These are phyloP conservation scores for Oidiodendron maius DNA, from an alignment of 495 filamentous ascomycete species.

Conservation along the genomic window DNA sequence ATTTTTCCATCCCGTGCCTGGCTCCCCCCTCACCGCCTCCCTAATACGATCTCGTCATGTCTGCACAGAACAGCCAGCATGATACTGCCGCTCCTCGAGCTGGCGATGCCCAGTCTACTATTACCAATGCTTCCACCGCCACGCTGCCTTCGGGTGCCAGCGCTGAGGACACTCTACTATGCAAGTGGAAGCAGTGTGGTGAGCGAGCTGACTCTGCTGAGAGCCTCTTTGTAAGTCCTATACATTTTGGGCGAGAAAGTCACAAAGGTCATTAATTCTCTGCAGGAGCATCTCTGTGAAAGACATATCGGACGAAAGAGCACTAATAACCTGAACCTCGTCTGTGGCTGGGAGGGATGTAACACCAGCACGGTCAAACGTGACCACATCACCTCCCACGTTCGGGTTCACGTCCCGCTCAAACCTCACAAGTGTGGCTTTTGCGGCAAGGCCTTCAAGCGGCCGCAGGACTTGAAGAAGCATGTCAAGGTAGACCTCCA, in stretches of 20 bases:
- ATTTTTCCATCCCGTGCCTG: too few relatives aligned
- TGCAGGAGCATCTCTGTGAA: constrained; percentile 95
- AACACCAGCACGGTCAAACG: constrained; percentile 96
- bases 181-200: constrained; percentile 81
- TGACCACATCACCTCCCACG: constrained; percentile 99
- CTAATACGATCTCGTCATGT: constrained; percentile 8
- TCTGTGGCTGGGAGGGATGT: constrained; percentile 95
- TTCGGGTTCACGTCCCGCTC: constrained; percentile 93
- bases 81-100: constrained; percentile 3
- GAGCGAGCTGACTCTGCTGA: constrained; percentile 79
- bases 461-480: constrained; percentile 98
- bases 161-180: constrained; percentile 61
- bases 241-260: constrained; percentile 5
- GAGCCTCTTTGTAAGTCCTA: constrained; percentile 77
- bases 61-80: constrained; percentile 15
- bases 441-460: constrained; percentile 98
- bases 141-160: constrained; percentile 11
- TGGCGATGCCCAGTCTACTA: background rate
- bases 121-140: constrained; percentile 3
- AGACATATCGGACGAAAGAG: constrained; percentile 97
- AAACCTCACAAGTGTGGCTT: constrained; percentile 99
- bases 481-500: constrained; percentile 65
- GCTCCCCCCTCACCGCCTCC: background rate
- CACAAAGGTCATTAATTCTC: constrained; percentile 20
- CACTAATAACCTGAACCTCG: constrained; percentile 97